phyloP scores from a whole-genome alignment of 768 basidiomycete genomes.

The Suillus variegatus region DNA sequence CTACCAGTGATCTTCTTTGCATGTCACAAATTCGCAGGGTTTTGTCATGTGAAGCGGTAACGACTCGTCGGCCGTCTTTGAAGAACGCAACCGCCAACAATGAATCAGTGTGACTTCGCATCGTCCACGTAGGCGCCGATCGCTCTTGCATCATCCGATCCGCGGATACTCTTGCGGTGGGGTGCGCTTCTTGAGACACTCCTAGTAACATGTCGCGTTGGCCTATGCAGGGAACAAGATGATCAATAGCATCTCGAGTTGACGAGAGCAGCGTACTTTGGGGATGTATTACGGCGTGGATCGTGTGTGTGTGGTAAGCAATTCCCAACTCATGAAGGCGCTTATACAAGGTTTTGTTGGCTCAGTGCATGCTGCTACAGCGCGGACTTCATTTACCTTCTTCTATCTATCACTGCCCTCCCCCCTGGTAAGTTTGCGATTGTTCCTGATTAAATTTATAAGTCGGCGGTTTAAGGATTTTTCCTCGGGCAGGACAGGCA shows the following conservation, averaged over 20 bases:
- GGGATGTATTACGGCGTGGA: background rate
- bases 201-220: background rate
- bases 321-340: background rate
- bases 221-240: background rate
- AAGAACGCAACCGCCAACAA: conserved; percentile 32
- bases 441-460: background rate
- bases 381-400: background rate
- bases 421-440: background rate
- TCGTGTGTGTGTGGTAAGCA: background rate
- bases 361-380: background rate
- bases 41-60: conserved; percentile 30
- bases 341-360: background rate
- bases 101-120: conserved; percentile 27
- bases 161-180: background rate
- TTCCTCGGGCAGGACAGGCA: background rate
- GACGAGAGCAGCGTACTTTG: background rate
- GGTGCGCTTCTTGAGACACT: background rate
- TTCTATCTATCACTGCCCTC: background rate
- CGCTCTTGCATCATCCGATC: background rate
- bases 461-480: background rate
- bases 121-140: background rate
- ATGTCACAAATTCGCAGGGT: conserved; percentile 30
- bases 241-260: background rate
- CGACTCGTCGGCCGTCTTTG: conserved; percentile 26
- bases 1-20: conserved; percentile 20